Conservation (phyloP, 768 basidiomycete species). For the Lactifluus rugatus region DNA sequence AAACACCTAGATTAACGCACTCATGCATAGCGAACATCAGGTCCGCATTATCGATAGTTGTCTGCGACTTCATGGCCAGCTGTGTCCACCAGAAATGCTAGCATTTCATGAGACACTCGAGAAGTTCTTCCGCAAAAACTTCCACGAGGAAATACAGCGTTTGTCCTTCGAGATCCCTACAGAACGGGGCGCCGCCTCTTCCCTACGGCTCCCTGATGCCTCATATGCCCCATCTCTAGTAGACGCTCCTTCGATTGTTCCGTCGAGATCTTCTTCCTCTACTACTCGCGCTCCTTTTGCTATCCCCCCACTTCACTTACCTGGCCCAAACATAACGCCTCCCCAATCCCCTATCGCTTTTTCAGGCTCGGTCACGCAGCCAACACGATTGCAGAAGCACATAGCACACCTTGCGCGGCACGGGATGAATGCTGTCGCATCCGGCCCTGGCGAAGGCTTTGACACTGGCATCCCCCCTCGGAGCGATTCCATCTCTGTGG, state of each 20-base stretch:
- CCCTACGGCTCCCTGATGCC: conserved; percentile 3
- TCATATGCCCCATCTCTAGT: conserved; percentile 13
- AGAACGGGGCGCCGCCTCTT: conserved; percentile 29
- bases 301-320: conserved; percentile 46
- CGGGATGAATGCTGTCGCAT: conserved; percentile 74
- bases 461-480: conserved; percentile 26
- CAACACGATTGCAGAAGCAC: conserved; percentile 68
- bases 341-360: conserved; percentile 27
- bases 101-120: conserved; percentile 87
- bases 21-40: conserved; percentile 28
- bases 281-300: conserved; percentile 27
- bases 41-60: conserved; percentile 76
- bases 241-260: conserved; percentile 36
- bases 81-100: conserved; percentile 84
- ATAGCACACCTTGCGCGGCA: conserved; percentile 74
- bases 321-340: conserved; percentile 36
- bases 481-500: conserved; percentile 50
- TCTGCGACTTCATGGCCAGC: conserved; percentile 68
- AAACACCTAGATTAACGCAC: neutral
- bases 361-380: conserved; percentile 32
- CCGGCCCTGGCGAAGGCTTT: conserved; percentile 52
- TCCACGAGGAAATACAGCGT: conserved; percentile 70
- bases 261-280: conserved; percentile 24
- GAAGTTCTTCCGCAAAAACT: conserved; percentile 77
- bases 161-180: conserved; percentile 49